Evolutionary conservation across 495 filamentous ascomycete species (phyloP).

Genomic region (Neurospora intermedia): DNA sequence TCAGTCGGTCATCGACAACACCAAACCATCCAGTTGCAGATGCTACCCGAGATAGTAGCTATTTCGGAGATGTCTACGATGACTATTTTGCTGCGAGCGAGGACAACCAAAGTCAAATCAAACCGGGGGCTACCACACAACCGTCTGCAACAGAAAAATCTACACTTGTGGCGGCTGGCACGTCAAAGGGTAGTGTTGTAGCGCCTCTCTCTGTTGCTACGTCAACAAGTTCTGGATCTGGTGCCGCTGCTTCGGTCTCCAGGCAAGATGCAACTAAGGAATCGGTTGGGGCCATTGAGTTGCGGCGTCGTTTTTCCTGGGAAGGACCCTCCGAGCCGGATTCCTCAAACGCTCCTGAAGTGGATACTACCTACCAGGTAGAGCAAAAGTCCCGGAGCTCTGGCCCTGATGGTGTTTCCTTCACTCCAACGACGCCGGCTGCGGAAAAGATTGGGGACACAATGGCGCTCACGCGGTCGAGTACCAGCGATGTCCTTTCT

Average conservation of each 20-base stretch:
- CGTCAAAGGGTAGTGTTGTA: not conserved
- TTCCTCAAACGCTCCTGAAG: not conserved
- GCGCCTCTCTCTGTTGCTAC: not conserved
- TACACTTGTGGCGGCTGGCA: not conserved
- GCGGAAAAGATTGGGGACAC: not conserved
- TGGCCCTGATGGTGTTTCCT: not conserved
- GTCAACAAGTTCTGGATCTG: not conserved
- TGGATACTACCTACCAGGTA: not conserved
- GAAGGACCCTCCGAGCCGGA: conserved; percentile 26
- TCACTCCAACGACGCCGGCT: not conserved
- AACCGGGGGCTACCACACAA: not conserved
- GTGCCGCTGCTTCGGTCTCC: not conserved
- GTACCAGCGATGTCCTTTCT: not conserved
- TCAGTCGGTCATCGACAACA: conserved; percentile 3
- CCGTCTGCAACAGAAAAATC: not conserved
- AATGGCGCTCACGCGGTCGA: not conserved
- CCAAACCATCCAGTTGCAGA: conserved; percentile 16
- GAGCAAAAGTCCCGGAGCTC: conserved; percentile 8
- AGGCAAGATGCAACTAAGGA: not conserved
- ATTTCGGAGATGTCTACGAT: conserved; percentile 34
- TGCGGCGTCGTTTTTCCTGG: conserved; percentile 43
- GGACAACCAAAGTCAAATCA: conserved; percentile 9
- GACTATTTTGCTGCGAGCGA: conserved; percentile 29
- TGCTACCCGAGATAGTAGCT: conserved; percentile 31
- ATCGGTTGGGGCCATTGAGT: not conserved